Evolutionary conservation across 768 basidiomycete species (phyloP).

Genomic region (Russula vinacea): DNA sequence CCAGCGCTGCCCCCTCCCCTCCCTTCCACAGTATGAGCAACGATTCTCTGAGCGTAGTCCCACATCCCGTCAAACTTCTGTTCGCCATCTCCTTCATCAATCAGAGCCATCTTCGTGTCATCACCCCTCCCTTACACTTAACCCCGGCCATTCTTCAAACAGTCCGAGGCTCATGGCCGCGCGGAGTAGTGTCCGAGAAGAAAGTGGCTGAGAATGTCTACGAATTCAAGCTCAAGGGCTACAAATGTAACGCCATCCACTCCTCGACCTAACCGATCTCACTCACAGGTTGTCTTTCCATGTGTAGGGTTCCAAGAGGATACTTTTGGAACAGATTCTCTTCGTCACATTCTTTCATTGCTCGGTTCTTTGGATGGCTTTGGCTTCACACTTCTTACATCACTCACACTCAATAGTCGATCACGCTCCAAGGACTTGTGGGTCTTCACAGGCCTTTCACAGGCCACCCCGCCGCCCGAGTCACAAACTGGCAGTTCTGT

Average conservation of each 20-base stretch:
- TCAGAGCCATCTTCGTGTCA: conserved; percentile 64
- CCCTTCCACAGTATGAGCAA: conserved; percentile 31
- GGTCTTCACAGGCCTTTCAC: conserved; percentile 63
- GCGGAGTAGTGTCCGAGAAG: conserved; percentile 75
- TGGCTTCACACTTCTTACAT: conserved; percentile 64
- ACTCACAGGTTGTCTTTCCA: conserved; percentile 17
- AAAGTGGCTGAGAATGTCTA: conserved; percentile 68
- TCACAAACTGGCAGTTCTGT: conserved; percentile 38
- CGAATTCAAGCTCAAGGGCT: conserved; percentile 80
- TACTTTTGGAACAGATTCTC: conserved; percentile 68
- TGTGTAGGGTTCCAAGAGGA: conserved; percentile 73
- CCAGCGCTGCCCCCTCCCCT: conserved; percentile 40
- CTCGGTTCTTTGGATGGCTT: conserved; percentile 64
- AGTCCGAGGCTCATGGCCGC: conserved; percentile 73
- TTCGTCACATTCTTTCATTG: conserved; percentile 65
- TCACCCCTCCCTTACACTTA: conserved; percentile 68
- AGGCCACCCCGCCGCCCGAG: conserved; percentile 35
- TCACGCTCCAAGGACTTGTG: conserved; percentile 75
- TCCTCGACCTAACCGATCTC: conserved; percentile 25
- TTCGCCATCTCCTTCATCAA: conserved; percentile 76
- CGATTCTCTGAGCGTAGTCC: conserved; percentile 5
- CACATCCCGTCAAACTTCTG: conserved; percentile 33
- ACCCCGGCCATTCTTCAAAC: conserved; percentile 82
- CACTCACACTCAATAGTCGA: conserved; percentile 65
- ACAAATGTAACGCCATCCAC: conserved; percentile 55